Conservation (phyloP, 2,329 filamentous ascomycete species). For the Capronia coronata region DNA sequence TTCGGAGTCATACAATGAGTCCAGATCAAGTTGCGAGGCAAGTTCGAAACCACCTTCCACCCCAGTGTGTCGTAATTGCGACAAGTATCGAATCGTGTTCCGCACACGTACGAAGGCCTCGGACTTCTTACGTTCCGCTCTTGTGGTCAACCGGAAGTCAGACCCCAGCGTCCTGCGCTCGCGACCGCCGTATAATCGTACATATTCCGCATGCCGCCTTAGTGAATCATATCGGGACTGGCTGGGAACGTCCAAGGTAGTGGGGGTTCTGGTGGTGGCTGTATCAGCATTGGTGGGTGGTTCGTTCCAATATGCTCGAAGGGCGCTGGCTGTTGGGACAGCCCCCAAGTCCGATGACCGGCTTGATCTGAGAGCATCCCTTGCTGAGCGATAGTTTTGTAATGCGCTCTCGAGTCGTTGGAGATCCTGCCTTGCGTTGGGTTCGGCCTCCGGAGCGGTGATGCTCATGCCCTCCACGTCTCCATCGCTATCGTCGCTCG, state of each 20-base stretch:
- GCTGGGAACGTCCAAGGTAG: neutral
- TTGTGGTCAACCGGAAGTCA: neutral
- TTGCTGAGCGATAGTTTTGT: conserved; percentile 16
- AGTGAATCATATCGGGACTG: conserved; percentile 2
- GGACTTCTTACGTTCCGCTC: neutral
- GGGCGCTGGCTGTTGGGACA: conserved; percentile 18
- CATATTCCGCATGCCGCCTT: conserved; percentile 7
- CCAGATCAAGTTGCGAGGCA: conserved; percentile 18
- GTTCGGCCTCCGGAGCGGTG: conserved; percentile 4
- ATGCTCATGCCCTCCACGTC: conserved; percentile 16
- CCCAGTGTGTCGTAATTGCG: conserved; percentile 39
- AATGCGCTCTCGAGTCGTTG: conserved; percentile 19
- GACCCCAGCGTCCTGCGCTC: neutral
- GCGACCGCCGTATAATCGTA: conserved; percentile 1
- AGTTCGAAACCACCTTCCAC: conserved; percentile 19
- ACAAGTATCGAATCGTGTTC: conserved; percentile 56
- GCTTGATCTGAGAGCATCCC: conserved; percentile 11
- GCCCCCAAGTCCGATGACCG: conserved; percentile 13
- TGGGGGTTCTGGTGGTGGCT: neutral
- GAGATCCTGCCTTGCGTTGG: conserved; percentile 8
- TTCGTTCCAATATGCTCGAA: conserved; percentile 19
- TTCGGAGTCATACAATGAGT: conserved; percentile 20
- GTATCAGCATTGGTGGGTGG: conserved; percentile 4
- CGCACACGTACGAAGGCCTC: conserved; percentile 40
- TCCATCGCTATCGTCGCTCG: conserved; percentile 17